A percentile compares a stretch with the other conserved stretches of the same genome.
Evolutionary conservation across 192 early-diverging fungal species (phyloP).

Genomic region (Entomortierella lignicola): DNA sequence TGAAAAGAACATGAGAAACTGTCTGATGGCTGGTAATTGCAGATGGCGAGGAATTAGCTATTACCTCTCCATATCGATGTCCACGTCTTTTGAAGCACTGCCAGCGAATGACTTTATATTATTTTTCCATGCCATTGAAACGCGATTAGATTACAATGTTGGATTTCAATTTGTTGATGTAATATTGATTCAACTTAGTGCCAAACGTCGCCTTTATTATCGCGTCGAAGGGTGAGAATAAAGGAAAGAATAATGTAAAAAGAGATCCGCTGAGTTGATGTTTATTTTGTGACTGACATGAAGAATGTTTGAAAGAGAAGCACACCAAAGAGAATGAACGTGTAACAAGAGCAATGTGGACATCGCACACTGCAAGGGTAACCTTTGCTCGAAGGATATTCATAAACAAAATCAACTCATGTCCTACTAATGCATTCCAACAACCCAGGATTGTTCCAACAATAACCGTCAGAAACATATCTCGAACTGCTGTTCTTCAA

Average conservation of each 20-base stretch:
- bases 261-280: not conserved
- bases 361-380: conserved; percentile 1
- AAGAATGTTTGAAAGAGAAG: not conserved
- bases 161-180: not conserved
- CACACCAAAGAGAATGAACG: not conserved
- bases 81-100: conserved; percentile 10
- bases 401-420: not conserved
- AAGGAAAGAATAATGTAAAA: not conserved
- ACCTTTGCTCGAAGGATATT: not conserved
- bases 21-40: too few relatives aligned
- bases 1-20: not conserved
- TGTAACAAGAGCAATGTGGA: conserved; percentile 12
- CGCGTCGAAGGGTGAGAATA: conserved; percentile 1
- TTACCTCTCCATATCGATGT: conserved; percentile 37
- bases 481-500: not conserved
- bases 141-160: not conserved
- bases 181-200: too few relatives aligned
- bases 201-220: not conserved
- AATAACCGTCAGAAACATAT: conserved; percentile 1
- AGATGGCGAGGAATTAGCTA: not conserved
- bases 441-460: not conserved
- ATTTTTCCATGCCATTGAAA: conserved; percentile 1
- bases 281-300: not conserved
- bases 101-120: conserved; percentile 2
- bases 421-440: not conserved